Percentiles rank a stretch among this genome's conserved stretches.
phyloP scores from a whole-genome alignment of 768 basidiomycete species.

The Fistulinella prunicolor region DNA sequence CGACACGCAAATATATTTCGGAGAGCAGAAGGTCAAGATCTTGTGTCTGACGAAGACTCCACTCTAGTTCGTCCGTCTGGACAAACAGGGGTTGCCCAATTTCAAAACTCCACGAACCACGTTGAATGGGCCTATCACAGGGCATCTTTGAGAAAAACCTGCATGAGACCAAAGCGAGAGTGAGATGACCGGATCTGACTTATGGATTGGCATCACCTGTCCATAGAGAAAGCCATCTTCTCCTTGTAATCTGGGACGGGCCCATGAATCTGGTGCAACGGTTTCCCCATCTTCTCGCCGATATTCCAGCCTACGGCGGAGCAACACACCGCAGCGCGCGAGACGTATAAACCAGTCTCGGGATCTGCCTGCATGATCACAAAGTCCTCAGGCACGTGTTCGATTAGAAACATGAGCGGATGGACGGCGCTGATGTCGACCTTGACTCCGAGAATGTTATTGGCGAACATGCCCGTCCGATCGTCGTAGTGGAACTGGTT shows the following conservation, averaged over 20 bases:
- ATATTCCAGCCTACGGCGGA: constrained; percentile 53
- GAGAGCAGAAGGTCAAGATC: constrained; percentile 36
- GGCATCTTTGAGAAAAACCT: constrained; percentile 50
- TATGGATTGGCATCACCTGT: constrained; percentile 35
- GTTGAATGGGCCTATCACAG: constrained; percentile 47
- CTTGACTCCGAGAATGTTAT: constrained; percentile 38
- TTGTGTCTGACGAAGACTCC: constrained; percentile 32
- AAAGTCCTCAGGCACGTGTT: constrained; percentile 54
- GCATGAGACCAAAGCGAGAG: neutral
- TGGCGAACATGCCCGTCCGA: constrained; percentile 38
- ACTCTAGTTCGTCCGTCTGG: constrained; percentile 40
- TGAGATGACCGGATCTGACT: neutral
- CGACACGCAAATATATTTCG: constrained; percentile 46
- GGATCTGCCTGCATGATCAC: constrained; percentile 41
- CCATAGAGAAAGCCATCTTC: constrained; percentile 48
- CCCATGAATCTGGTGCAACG: constrained; percentile 44
- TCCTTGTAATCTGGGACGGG: constrained; percentile 51
- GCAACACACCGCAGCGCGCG: constrained; percentile 45
- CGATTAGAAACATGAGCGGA: constrained; percentile 44
- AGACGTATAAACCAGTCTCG: constrained; percentile 40
- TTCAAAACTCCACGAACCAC: constrained; percentile 52
- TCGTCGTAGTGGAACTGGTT: constrained; percentile 43
- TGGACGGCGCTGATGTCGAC: constrained; percentile 29
- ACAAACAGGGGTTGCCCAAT: constrained; percentile 47
- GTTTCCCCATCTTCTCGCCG: constrained; percentile 44